Base-by-base conservation (phyloP, 2,329 filamentous ascomycete species). In the Orbilia oligospora region DNA sequence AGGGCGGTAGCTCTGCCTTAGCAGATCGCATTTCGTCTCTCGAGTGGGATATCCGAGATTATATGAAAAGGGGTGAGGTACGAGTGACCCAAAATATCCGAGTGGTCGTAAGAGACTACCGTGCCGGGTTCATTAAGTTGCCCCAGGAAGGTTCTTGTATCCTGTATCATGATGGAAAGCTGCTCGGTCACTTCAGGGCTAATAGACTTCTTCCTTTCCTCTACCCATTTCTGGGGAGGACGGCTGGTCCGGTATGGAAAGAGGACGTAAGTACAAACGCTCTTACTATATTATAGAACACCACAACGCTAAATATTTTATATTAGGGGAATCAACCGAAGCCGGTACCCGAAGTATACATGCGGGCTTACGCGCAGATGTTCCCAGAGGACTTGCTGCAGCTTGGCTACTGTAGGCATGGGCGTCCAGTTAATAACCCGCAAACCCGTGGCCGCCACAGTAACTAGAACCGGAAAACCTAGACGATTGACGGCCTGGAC, bases 21-120 rank as follows among this genome's bases (percentile, higher is more conserved):
- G 65, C 72, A 2, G 72, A 76, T 33, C 58, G 72, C 51, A 61
- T 76, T 14, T 65, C 70, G 48, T 76, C 66, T 12, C 58, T 76
- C 6, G 72, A 76, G 22, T 66, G 69, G 48, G 71, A 76, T 58
- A 49, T 51, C 33, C 30, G 46, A 14, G 71, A 76, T 18, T 48
- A 44, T 58, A 27, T 46, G 22, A 48, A 44, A 18, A 63, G 58
- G 6, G 24, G 20, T 24, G 22, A 64, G 5, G 9, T n/a, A 0
- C 30, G 56, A 14, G n/a, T 51, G 3, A 48, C 27, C 5, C 3
- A 48, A 3, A 76, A 76, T 18, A 2, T 76, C 5, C 30, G 46
- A 27, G 33, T 27, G 0, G 61, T 38, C 5, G 30, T 44, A 4
- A 49, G 38, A 33, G 55, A 76, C 30, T 76, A 76, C 41, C 55